These are phyloP conservation scores for Tuber microsphaerosporum DNA, from an alignment of 495 filamentous ascomycete genomes.

Conservation along the genomic window DNA sequence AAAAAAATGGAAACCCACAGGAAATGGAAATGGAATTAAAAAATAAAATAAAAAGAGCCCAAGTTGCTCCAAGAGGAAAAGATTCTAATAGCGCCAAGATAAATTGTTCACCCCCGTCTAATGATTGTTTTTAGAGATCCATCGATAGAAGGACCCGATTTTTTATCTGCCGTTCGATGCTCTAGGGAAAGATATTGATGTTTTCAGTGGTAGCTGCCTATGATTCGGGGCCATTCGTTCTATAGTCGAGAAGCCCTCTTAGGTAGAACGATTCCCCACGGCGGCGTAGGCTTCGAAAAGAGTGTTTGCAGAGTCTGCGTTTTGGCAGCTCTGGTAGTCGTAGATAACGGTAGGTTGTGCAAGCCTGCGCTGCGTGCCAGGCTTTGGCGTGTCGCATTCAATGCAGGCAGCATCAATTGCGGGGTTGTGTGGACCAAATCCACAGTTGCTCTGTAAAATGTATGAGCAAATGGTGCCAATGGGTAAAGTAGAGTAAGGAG, in stretches of 20 bases:
- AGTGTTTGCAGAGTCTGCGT: neutral
- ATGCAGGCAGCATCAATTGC: constrained; percentile 14
- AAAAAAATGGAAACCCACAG: neutral
- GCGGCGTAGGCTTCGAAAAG: neutral
- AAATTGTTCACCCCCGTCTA: neutral
- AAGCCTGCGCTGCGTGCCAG: too few relatives aligned
- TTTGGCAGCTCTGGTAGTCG: neutral
- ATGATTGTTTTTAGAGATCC: neutral
- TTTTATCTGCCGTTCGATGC: neutral
- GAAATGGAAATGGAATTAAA: neutral
- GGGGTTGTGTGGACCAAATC: constrained; percentile 23
- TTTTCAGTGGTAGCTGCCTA: neutral
- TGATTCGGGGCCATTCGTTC: neutral
- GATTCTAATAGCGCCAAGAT: neutral
- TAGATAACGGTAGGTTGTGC: neutral
- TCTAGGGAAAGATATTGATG: neutral
- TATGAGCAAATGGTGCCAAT: neutral
- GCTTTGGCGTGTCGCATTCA: constrained; percentile 6
- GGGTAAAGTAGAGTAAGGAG: neutral
- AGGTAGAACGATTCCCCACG: neutral
- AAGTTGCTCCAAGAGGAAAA: neutral
- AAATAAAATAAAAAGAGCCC: neutral
- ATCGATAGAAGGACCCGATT: neutral
- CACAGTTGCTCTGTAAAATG: constrained; percentile 12
- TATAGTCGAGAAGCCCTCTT: neutral